phyloP scores from a whole-genome alignment of 2,329 filamentous ascomycete species.

The Fusarium begoniae region DNA sequence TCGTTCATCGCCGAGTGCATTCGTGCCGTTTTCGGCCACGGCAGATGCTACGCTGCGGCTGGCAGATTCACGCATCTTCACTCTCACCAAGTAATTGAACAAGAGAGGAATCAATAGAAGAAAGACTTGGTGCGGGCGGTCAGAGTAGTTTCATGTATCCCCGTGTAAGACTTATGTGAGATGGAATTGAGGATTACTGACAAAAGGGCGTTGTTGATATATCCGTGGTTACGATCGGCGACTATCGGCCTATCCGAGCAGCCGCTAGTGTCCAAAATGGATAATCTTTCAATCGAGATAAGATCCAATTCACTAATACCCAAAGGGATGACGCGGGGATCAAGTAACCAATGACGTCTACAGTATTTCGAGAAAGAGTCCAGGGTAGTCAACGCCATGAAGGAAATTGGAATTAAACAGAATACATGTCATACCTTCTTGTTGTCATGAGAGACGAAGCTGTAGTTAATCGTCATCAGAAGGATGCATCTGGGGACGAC shows the following conservation, averaged over 20 bases:
- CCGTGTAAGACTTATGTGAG: neutral
- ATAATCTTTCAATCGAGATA: neutral
- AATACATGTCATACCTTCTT: neutral
- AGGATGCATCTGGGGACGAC: neutral
- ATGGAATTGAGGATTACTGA: neutral
- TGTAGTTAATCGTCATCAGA: too few relatives aligned
- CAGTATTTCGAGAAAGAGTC: neutral
- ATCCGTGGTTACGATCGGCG: neutral
- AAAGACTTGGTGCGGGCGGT: neutral
- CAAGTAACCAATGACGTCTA: slow-evolving; percentile 23
- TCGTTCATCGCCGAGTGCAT: slow-evolving; percentile 32
- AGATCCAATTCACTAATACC: neutral
- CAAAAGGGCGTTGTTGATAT: neutral
- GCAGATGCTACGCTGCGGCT: slow-evolving; percentile 27
- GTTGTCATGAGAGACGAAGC: neutral
- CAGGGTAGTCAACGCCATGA: slow-evolving; percentile 8
- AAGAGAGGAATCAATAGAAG: neutral
- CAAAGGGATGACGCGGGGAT: neutral
- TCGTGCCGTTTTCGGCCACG: slow-evolving; percentile 20
- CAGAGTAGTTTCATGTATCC: neutral
- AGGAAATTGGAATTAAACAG: neutral
- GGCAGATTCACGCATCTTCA: slow-evolving; percentile 29
- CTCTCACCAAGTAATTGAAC: neutral
- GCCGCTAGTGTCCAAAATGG: neutral
- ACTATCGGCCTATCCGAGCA: slow-evolving; percentile 14